A percentile compares a stretch with the other conserved stretches of the same genome.
Conservation (phyloP, 1,139 yeast species). For the Suhomyces bokatorum region DNA sequence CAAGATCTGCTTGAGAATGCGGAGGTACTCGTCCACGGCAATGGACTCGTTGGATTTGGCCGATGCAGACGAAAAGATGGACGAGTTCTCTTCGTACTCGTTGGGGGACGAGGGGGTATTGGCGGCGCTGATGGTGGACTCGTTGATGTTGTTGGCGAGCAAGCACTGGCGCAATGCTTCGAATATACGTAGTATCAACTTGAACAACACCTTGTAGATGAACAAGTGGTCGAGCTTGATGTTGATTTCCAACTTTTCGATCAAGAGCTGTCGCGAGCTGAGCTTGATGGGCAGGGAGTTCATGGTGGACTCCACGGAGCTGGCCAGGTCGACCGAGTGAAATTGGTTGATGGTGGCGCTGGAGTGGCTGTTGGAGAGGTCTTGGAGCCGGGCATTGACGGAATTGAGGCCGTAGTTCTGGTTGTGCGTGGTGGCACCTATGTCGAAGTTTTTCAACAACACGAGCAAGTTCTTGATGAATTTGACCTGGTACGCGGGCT, state of each 20-base stretch:
- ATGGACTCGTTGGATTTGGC: conserved; percentile 28
- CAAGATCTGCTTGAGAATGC: conserved; percentile 31
- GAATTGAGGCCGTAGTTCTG: conserved; percentile 4
- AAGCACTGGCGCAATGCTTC: conserved; percentile 20
- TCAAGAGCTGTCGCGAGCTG: conserved; percentile 43
- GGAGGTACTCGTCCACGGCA: conserved; percentile 37
- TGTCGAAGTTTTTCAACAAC: conserved; percentile 45
- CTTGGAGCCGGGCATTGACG: conserved; percentile 10
- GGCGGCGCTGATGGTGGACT: not conserved
- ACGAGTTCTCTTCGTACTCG: conserved; percentile 15
- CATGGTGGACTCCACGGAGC: conserved; percentile 9
- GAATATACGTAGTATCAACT: conserved; percentile 34
- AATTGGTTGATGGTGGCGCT: conserved; percentile 15
- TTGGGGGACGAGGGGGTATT: not conserved
- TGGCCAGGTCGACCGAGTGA: conserved; percentile 1
- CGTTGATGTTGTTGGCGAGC: conserved; percentile 7
- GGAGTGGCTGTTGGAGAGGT: conserved; percentile 16
- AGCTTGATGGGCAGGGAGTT: conserved; percentile 42
- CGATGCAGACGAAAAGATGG: conserved; percentile 40
- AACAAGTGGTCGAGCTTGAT: conserved; percentile 43
- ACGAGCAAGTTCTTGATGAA: conserved; percentile 37
- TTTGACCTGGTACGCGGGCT: conserved; percentile 36
- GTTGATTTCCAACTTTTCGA: conserved; percentile 49
- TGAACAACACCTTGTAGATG: conserved; percentile 39
- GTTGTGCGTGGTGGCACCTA: conserved; percentile 26